Evolutionary conservation across 129 eudicot genomes (phyloP).

Genomic region (Solidago caesia): DNA sequence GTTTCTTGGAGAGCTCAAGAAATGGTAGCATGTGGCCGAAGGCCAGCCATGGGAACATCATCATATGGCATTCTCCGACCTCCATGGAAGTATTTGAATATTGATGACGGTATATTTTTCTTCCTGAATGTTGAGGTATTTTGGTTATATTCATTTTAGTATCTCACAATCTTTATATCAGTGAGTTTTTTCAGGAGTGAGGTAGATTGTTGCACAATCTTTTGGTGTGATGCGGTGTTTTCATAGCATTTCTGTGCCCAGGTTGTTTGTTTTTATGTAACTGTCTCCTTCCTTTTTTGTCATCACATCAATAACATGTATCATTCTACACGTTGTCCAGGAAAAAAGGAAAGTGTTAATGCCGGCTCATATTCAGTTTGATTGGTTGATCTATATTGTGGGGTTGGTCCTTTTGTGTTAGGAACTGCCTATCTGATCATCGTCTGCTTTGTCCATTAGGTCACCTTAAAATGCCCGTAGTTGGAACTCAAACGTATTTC

Average conservation of each 20-base stretch:
- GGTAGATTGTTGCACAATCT: constrained; percentile 23
- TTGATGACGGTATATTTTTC: background rate
- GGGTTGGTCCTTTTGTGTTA: no score
- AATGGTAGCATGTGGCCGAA: constrained; percentile 66
- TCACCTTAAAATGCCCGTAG: no score
- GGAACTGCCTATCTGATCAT: no score
- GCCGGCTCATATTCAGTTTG: no score
- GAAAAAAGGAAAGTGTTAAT: no score
- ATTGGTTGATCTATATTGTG: no score
- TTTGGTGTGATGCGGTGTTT: constrained; percentile 7
- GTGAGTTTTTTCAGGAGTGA: constrained; percentile 18
- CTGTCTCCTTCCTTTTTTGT: no score
- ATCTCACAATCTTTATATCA: constrained; percentile 20
- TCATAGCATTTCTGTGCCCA: background rate
- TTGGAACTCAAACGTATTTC: no score
- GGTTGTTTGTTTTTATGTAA: no score
- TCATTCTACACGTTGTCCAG: no score
- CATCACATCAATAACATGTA: no score
- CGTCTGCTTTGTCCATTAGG: no score
- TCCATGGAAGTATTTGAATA: constrained; percentile 20
- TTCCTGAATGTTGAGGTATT: constrained; percentile 13
- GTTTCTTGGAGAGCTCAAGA: constrained; percentile 44
- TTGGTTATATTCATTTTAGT: background rate
- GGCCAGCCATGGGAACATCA: constrained; percentile 68
- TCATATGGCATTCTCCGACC: constrained; percentile 38